These are phyloP conservation scores for Quambalaria eucalypti DNA, from an alignment of 1,284 basidiomycete genomes.

Conservation along the genomic window DNA sequence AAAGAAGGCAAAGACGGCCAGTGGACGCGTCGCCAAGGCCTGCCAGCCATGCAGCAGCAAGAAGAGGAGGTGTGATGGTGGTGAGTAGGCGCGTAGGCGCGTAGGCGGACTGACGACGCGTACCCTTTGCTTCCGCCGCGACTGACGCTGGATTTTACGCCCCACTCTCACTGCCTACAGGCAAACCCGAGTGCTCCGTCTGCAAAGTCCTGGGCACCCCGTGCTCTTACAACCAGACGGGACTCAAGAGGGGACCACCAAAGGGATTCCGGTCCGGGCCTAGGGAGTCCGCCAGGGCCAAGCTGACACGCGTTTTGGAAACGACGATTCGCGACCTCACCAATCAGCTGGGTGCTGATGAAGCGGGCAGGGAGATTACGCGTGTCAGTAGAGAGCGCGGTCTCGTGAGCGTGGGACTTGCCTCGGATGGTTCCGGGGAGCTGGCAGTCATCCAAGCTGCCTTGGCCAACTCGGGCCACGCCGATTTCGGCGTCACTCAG, in stretches of 20 bases:
- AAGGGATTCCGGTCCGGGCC: slow-evolving; percentile 37
- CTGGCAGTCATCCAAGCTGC: slow-evolving; percentile 6
- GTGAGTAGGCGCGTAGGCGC: slow-evolving; percentile 2
- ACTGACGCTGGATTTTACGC: background rate
- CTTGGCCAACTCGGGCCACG: background rate
- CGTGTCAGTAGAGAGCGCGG: slow-evolving; percentile 25
- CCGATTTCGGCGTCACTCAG: slow-evolving; percentile 16
- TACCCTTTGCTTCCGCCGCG: no score
- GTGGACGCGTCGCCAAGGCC: slow-evolving; percentile 26
- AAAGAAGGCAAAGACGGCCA: background rate
- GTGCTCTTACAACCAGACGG: slow-evolving; percentile 31
- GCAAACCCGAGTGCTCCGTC: slow-evolving; percentile 30
- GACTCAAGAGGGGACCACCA: slow-evolving; percentile 31
- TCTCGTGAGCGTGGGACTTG: slow-evolving; percentile 4
- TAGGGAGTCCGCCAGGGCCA: slow-evolving; percentile 29
- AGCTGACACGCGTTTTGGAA: slow-evolving; percentile 27
- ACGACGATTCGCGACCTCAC: slow-evolving; percentile 34
- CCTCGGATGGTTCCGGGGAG: slow-evolving; percentile 14
- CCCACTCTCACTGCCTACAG: background rate
- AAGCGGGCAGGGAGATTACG: slow-evolving; percentile 22
- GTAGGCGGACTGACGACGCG: background rate
- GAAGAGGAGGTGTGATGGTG: slow-evolving; percentile 37
- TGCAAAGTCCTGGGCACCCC: slow-evolving; percentile 29
- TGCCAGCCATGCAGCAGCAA: slow-evolving; percentile 33
- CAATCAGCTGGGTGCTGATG: slow-evolving; percentile 24